A percentile compares a stretch with the other conserved stretches of the same genome.
phyloP scores from a whole-genome alignment of 768 basidiomycete genomes.

The Mycena capillaripes region DNA sequence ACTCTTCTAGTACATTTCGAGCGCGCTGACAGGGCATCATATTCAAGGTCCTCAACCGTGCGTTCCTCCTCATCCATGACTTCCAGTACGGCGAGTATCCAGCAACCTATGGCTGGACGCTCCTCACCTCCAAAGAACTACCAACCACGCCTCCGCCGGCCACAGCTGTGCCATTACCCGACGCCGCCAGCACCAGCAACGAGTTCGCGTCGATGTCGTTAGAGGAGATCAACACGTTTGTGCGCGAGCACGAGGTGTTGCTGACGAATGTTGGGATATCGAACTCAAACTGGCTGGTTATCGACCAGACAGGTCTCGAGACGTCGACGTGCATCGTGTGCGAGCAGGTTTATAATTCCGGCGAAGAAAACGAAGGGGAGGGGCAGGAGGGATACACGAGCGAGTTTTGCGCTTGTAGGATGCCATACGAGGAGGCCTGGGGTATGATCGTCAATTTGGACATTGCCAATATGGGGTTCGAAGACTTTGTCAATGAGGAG shows the following conservation, averaged over 20 bases:
- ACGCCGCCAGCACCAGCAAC: background rate
- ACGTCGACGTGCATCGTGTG: conserved; percentile 30
- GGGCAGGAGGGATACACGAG: background rate
- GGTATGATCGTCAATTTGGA: conserved; percentile 11
- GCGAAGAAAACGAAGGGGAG: background rate
- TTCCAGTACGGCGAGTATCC: conserved; percentile 16
- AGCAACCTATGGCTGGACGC: background rate
- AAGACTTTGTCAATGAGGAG: conserved; percentile 25
- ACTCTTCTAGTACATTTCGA: background rate
- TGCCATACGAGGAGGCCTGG: conserved; percentile 23
- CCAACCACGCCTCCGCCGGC: background rate
- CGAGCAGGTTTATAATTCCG: conserved; percentile 17
- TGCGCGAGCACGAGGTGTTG: background rate
- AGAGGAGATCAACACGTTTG: conserved; percentile 18
- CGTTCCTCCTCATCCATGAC: conserved; percentile 22
- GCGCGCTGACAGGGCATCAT: background rate
- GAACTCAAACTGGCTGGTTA: conserved; percentile 10
- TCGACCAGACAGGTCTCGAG: conserved; percentile 30
- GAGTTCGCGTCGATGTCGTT: conserved; percentile 24
- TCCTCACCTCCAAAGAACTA: conserved; percentile 15
- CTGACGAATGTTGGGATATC: background rate
- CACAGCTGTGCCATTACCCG: conserved; percentile 1
- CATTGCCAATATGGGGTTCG: conserved; percentile 21
- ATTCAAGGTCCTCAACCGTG: conserved; percentile 24
- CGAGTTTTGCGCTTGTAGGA: conserved; percentile 18